Base-by-base conservation (phyloP, 352 stramenopile species). In the Globisporangium perplexum region DNA sequence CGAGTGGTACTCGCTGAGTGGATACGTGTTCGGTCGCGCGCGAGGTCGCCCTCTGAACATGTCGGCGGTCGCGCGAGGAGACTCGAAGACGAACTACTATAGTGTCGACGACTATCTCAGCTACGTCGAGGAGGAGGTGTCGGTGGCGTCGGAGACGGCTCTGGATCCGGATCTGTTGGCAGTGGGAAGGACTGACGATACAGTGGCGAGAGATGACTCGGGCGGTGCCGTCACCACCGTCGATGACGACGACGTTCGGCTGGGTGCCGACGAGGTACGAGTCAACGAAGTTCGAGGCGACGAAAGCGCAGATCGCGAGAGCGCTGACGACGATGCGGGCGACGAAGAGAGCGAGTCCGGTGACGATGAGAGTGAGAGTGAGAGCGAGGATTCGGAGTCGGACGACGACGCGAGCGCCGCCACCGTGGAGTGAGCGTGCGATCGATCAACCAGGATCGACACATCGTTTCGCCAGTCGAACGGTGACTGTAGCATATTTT, bases 1-100 rank as follows among this genome's bases (percentile, higher is more conserved):
- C 49, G 68, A 86, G 57, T 93, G 82, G 82, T 73, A 66, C 53
- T 86, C 77, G 24, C 51, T 89, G 14, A 90, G 79, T 46, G 75
- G 69, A 6, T 93, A 76, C 39, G 80, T 89, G 20, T 93, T 90
- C 49, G 79, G 82, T 1, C 51, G 53, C 6, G 55, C 53, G 1
- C 68, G 76, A 18, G 82, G 75, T 4, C 61, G 69, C 6, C 75
- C 78, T 17, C 50, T 81, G 38, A 65, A 66, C 23, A 50, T 75
- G 17, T 58, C 63, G 28, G 18, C 17, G 47, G 56, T 53, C 45
- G 62, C 53, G 18, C 41, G 59, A 35, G 47, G 47, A 4, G 39
- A 51, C 12, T 50, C 62, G 26, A 55, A 65, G 7, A 60, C 47
- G 3, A 61, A 64, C 17, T 86, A 77, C 62, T 86, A 83, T 52